Conservation (phyloP, 2,329 filamentous ascomycete species). For the Trichophyton benhamiae region DNA sequence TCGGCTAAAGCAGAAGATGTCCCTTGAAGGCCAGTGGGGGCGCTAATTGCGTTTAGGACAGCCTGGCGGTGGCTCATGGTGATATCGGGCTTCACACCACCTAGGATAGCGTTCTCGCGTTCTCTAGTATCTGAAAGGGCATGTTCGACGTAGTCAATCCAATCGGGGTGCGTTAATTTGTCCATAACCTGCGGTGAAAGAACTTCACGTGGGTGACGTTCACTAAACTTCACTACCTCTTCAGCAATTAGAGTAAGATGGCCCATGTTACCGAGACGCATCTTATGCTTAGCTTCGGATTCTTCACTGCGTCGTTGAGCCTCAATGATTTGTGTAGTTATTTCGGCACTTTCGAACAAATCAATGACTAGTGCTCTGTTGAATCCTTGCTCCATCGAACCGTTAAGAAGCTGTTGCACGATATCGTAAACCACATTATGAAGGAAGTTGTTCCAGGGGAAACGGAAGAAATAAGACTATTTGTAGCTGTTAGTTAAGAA, state of each 20-base stretch:
- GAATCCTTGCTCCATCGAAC: conserved; percentile 89
- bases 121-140: conserved; percentile 87
- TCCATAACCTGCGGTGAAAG: conserved; percentile 75
- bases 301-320: conserved; percentile 80
- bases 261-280: conserved; percentile 95
- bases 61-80: conserved; percentile 66
- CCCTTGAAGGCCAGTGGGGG: conserved; percentile 44
- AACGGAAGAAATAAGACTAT: conserved; percentile 88
- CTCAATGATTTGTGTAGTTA: conserved; percentile 83
- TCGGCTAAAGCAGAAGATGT: conserved; percentile 60
- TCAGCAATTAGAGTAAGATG: conserved; percentile 94
- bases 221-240: conserved; percentile 96
- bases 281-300: conserved; percentile 69
- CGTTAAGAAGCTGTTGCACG: conserved; percentile 97
- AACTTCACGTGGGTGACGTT: conserved; percentile 78
- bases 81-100: conserved; percentile 84
- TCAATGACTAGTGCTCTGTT: conserved; percentile 84
- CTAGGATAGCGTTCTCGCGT: conserved; percentile 94
- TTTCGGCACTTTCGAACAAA: conserved; percentile 77
- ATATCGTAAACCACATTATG: conserved; percentile 99
- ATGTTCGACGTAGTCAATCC: conserved; percentile 91
- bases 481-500: conserved; percentile 25
- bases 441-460: conserved; percentile 98
- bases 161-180: conserved; percentile 75
- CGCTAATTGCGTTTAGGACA: conserved; percentile 48